Evolutionary conservation across 1,284 basidiomycete genomes (phyloP).

Genomic region (Apiotrichum porosum): DNA sequence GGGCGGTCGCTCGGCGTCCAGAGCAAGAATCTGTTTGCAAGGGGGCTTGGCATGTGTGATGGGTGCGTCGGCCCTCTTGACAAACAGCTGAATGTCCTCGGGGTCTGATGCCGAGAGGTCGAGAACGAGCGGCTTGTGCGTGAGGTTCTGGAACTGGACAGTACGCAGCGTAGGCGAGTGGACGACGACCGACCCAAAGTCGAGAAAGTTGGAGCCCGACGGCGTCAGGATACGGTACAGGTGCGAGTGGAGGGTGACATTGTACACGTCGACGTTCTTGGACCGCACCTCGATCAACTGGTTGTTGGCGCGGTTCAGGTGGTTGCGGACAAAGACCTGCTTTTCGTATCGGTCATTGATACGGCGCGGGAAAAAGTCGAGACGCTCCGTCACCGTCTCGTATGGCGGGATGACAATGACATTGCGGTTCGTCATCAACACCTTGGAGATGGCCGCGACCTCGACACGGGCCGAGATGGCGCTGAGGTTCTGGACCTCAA

Average conservation of each 20-base stretch:
- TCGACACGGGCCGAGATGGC: conserved; percentile 51
- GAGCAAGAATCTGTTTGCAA: neutral
- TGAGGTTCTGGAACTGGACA: conserved; percentile 51
- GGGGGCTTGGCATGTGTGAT: neutral
- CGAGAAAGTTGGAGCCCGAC: conserved; percentile 52
- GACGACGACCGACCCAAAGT: conserved; percentile 54
- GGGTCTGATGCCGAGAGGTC: conserved; percentile 52
- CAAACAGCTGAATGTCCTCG: conserved; percentile 52
- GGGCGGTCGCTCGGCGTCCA: conserved; percentile 1
- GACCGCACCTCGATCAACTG: conserved; percentile 52
- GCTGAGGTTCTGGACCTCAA: conserved; percentile 49
- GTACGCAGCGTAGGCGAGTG: conserved; percentile 51
- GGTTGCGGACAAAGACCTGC: conserved; percentile 50
- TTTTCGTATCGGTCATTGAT: conserved; percentile 54
- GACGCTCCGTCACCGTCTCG: conserved; percentile 50
- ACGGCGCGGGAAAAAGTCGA: conserved; percentile 53
- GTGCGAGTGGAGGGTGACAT: conserved; percentile 53
- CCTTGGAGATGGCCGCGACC: conserved; percentile 53
- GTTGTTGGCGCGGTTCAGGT: conserved; percentile 43
- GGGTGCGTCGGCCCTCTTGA: conserved; percentile 39
- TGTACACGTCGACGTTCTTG: conserved; percentile 52
- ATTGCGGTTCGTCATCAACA: conserved; percentile 52
- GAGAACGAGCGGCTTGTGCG: conserved; percentile 41
- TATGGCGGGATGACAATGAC: conserved; percentile 51
- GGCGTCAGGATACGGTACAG: conserved; percentile 54